Base-by-base conservation (phyloP, 2,329 filamentous ascomycete genomes). In the Calcarisporium arbuscula region DNA sequence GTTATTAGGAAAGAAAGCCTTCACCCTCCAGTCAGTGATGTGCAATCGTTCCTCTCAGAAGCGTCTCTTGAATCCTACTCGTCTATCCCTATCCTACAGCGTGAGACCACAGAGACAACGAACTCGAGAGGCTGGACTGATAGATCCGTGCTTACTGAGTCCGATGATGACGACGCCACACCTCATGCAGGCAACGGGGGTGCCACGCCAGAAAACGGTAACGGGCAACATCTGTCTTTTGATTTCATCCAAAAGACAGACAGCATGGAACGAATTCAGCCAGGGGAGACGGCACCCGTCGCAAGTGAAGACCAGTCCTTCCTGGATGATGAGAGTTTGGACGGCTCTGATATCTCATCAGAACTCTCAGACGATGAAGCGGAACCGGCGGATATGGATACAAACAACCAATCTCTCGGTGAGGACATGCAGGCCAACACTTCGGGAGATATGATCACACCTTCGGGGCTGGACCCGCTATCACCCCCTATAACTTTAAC, bases 11-110 rank as follows among this genome's bases (percentile, higher is more conserved):
- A n/a, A n/a, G n/a, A 47, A n/a, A 43, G 49, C 2, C 43, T 49
- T 5, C 47, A 48, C 11, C 44, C 48, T 18, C 51, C 54, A 8
- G 32, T 40, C 5, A 62, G 60, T 3, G 63, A 61, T 16, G 56
- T 58, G 3, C 59, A 53, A 25, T 75, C 72, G 1, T 69, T 74
- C 45, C 43, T 74, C 4, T 75, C 74, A 1, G 71, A 76, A 11
- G 74, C 73, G 36, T 88, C 85, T 0, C 72, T 77, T 19, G 78
- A 81, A 32, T 90, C 85, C 0, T 88, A 87, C 52, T 81, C 76
- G 25, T 89, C 85, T 0, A 78, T 81, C 21, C 85, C 87, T 5
- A 68, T 92, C 7, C 69, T 94, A 10, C 82, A 90, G 41, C 75
- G 83, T 32, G 47, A 51, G 18, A 61, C 61, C 9, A 56, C 53